These are phyloP conservation scores for Acacia acuminata DNA, from an alignment of 306 rosid genomes.

Conservation along the genomic window DNA sequence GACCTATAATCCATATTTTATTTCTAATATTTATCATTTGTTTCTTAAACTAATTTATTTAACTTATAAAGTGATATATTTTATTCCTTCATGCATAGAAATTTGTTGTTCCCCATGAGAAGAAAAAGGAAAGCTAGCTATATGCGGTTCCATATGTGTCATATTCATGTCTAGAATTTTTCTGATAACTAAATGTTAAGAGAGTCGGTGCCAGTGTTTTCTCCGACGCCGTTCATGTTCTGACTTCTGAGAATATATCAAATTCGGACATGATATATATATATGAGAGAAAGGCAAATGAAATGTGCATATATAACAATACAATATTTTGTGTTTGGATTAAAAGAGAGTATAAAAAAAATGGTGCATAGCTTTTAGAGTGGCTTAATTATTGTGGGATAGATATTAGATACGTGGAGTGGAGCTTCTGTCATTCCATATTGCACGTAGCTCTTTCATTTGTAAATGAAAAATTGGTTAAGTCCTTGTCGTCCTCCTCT, in stretches of 20 bases:
- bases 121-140: too few relatives aligned
- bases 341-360: background rate
- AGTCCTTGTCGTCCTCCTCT: background rate
- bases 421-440: background rate
- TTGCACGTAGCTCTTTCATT: background rate
- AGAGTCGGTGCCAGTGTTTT: conserved; percentile 57
- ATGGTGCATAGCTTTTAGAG: background rate
- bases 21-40: too few relatives aligned
- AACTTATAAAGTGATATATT: too few relatives aligned
- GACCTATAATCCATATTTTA: too few relatives aligned
- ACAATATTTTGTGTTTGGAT: background rate
- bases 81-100: too few relatives aligned
- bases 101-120: too few relatives aligned
- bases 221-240: conserved; percentile 64
- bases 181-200: background rate
- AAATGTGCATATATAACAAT: background rate
- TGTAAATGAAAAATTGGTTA: background rate
- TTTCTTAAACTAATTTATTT: too few relatives aligned
- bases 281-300: background rate
- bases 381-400: background rate
- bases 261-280: background rate
- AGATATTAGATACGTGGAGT: background rate
- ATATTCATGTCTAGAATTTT: background rate
- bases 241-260: conserved; percentile 21
- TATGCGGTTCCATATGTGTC: too few relatives aligned